Evolutionary conservation across 2,329 filamentous ascomycete species (phyloP), one percentile per base, ranked within the genome.

Genomic region (Epichloe hybrida): DNA sequence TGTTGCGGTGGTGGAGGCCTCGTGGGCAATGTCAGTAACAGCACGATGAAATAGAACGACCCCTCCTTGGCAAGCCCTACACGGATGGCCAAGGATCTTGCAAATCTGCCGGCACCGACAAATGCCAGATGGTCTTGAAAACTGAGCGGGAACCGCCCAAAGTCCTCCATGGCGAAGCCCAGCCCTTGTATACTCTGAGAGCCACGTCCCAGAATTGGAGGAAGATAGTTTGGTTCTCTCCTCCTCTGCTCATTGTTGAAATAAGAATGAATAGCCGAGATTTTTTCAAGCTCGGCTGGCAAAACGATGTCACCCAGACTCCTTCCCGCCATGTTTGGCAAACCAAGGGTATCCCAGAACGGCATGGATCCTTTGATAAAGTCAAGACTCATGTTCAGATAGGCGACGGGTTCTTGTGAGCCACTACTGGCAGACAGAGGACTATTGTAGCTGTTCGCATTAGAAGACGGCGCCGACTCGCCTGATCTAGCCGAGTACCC

Each of bases 151-250:
- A 77, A 75, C 43, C 73, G 72, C 15, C 70, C 68, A 31, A 81
- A 57, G 36, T 79, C 77, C 44, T 80, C 77, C 0, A 68, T 55
- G 11, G 66, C 67, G 56, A 83, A 80, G 1, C 75, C 73, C 13
- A 82, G 68, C 1, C 69, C 66, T 51, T 77, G 73, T 35, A 82
- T 74, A 15, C 79, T 71, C 27, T 73, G 69, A 23, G 78, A 73
- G 48, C 78, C 73, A 52, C 73, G 73, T 38, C 70, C 72, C 53
- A 79, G 73, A n/a, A 83, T 83, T 2, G 80, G 80, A 4, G 80
- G 80, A 20, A 83, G 68, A 59, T 83, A 83, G 44, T 78, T 79
- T 17, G 80, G 79, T 34, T 81, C 77, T 50, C 72, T 77, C 56
- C 72, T 69, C 35, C 70, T 66, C 53, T 80, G 78, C 56, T 84